Evolutionary conservation across 2,329 filamentous ascomycete genomes (phyloP), one percentile per base, ranked within the genome.

Genomic region (Epichloe gansuensis): DNA sequence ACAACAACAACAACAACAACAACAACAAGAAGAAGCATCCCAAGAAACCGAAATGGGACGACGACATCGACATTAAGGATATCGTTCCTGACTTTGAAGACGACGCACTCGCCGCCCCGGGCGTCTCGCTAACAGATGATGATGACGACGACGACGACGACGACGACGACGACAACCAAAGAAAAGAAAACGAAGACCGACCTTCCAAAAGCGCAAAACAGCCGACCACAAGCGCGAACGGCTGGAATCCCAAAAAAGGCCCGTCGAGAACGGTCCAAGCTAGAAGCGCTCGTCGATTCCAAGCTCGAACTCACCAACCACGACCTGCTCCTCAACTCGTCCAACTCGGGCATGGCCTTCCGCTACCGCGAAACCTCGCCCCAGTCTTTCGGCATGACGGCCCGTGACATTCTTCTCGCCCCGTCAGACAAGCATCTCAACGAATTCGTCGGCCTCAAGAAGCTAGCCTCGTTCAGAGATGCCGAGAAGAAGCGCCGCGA

Each of bases 51-150:
- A 83, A 77, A 63, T 98, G 91, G 86, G 88, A 96, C 61, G 90
- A 97, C 63, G 93, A 98, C 65, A 96, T 98, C 61, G 91, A 97
- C 65, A 97, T 98, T 72, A 89, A 86, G 56, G 91, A 95, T 66
- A 77, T 96, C 49, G 73, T 95, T 31, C 90, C 89, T 1, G 88
- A 95, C 56, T 95, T 94, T 63, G 81, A 88, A 21, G 86, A 88
- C 28, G 80, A 80, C 6, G 71, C 76, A 54, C 23, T 45, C 4
- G 65, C 46, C 23, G 70, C 75, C 48, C 78, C 80, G 21, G 70
- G 72, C 1, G 69, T 86, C 54, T 71, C 71, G 1, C 70, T 85
- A 2, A 80, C 80, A 5, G 72, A 71, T 13, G 68, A 65, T 3
- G 67, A 68, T 0, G 64, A 64, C 5, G 65, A 67, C 0, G 63